Evolutionary conservation across 805 yeast genomes (phyloP), one percentile per base, ranked within the genome.

Genomic region (Naumovozyma dairenensis): DNA sequence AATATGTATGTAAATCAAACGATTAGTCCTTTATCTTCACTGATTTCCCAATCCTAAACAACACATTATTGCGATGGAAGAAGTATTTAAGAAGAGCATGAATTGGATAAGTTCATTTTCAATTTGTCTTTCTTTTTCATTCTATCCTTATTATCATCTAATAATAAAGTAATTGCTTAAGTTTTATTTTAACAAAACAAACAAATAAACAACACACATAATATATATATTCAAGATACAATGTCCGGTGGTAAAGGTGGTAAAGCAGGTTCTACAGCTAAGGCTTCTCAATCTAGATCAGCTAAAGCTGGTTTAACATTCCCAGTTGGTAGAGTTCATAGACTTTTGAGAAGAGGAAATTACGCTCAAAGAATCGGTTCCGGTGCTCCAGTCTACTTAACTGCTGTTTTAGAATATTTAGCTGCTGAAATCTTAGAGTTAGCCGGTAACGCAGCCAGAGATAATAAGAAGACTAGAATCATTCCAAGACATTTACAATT

Each of bases 301-400:
- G 80, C 96, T 46, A 89, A 86, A 75, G 96, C 97, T 62, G 97
- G 96, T 67, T 77, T 89, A 62, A 84, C 94, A 57, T 89, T 89
- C 93, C 97, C 97, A 72, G 97, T 89, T 51, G 97, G 97, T 67
- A 87, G 97, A 79, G 92, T 89, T 53, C 96, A 89, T 75, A 80
- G 96, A 72, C 75, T 87, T 55, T 71, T 89, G 60, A 84, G 94
- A 78, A 85, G 81, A 71, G 96, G 95, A 65, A 84, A 87, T 80
- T 84, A 89, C 72, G 94, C 96, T 60, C 94, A 87, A 72, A 80
- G 97, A 73, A 80, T 89, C 55, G 96, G 97, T 77, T 86, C 96
- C 51, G 96, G 95, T 78, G 96, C 97, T 57, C 96, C 97, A 70
- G 89, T 89, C 46, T 89, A 87, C 71, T 74, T 89, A 62, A 87